Evolutionary conservation across 2,329 filamentous ascomycete genomes (phyloP).

Genomic region (Aspergillus ochraceus): DNA sequence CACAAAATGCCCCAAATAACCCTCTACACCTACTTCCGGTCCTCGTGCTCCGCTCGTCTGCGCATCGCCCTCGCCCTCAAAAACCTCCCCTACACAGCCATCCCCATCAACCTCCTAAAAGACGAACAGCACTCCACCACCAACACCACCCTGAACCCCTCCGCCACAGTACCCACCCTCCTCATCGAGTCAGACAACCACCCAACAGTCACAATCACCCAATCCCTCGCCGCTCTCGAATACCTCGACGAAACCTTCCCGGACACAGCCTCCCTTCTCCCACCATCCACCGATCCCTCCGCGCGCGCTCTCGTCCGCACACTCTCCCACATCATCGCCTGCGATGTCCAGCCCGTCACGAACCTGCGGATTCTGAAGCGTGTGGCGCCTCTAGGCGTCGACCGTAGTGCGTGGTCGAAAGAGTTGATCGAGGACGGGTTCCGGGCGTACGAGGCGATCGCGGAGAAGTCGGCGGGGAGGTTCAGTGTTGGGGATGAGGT

Average conservation of each 20-base stretch:
- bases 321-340: constrained; percentile 55
- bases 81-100: constrained; percentile 48
- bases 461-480: constrained; percentile 43
- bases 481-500: constrained; percentile 59
- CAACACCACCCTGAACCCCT: constrained; percentile 56
- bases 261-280: constrained; percentile 48
- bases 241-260: constrained; percentile 60
- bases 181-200: constrained; percentile 32
- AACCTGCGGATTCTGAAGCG: constrained; percentile 56
- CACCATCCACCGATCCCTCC: constrained; percentile 38
- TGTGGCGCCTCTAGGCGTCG: constrained; percentile 47
- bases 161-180: constrained; percentile 56
- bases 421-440: constrained; percentile 55
- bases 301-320: constrained; percentile 54
- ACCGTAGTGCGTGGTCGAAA: constrained; percentile 52
- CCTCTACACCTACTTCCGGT: constrained; percentile 63
- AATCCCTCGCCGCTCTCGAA: constrained; percentile 62
- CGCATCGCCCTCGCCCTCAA: constrained; percentile 62
- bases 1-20: constrained; percentile 26
- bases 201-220: constrained; percentile 48
- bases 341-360: constrained; percentile 62
- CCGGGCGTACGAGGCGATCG: constrained; percentile 54
- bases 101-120: constrained; percentile 56
- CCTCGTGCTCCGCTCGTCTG: constrained; percentile 62
- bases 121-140: constrained; percentile 50